Percentiles rank a stretch among this genome's conserved stretches.
phyloP scores from a whole-genome alignment of 2,329 filamentous ascomycete species.

The Didymella arachidicola region DNA sequence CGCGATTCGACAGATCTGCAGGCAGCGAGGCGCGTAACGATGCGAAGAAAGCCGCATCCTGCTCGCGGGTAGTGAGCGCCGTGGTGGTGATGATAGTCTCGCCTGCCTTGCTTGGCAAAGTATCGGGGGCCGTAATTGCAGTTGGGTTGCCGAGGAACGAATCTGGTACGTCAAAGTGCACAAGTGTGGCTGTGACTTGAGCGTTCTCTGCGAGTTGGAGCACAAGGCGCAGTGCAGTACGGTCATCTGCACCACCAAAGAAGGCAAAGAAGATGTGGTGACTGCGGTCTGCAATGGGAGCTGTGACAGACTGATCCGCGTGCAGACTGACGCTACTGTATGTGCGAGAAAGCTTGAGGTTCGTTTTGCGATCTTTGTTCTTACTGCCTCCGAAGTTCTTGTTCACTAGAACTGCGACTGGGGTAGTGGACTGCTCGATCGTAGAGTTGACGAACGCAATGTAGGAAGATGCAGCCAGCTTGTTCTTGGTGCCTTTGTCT shows the following conservation, averaged over 20 bases:
- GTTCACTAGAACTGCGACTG: constrained; percentile 82
- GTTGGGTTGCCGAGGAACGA: constrained; percentile 26
- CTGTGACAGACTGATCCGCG: constrained; percentile 64
- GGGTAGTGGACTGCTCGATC: constrained; percentile 69
- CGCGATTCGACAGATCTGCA: constrained; percentile 58
- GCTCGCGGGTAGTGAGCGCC: constrained; percentile 41
- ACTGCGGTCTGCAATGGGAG: constrained; percentile 69
- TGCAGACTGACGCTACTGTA: constrained; percentile 55
- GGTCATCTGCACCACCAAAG: constrained; percentile 84
- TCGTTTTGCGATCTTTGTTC: constrained; percentile 42
- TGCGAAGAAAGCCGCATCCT: constrained; percentile 64
- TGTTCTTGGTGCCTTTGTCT: constrained; percentile 61
- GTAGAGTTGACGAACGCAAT: constrained; percentile 75
- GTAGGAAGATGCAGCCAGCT: constrained; percentile 70
- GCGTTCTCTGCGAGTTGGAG: constrained; percentile 83
- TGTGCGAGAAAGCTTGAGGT: constrained; percentile 36
- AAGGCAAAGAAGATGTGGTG: constrained; percentile 90
- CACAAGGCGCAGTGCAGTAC: constrained; percentile 78
- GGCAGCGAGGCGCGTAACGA: constrained; percentile 65
- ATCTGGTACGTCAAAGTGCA: constrained; percentile 61
- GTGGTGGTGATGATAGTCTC: constrained; percentile 21
- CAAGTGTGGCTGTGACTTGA: constrained; percentile 78
- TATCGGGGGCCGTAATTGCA: constrained; percentile 12
- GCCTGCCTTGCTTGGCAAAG: constrained; percentile 28
- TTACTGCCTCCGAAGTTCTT: constrained; percentile 66